Percentiles rank a stretch among this genome's conserved stretches.
Evolutionary conservation across 2,329 filamentous ascomycete genomes (phyloP).

Genomic region (Aaosphaeria pasadenensis): DNA sequence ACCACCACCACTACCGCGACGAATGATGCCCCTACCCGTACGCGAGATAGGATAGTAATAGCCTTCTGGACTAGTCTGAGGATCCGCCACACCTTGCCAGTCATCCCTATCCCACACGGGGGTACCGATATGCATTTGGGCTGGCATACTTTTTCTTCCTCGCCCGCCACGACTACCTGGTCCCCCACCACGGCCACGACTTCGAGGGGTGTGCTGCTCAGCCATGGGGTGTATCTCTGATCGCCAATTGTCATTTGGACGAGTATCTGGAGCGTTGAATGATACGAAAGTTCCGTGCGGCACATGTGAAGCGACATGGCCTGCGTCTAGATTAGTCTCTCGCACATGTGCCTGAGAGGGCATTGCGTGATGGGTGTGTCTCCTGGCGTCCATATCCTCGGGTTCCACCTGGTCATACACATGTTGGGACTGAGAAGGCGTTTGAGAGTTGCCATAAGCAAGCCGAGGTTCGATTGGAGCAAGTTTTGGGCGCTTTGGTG

Average conservation of each 20-base stretch:
- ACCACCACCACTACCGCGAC: conserved; percentile 31
- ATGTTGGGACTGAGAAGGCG: conserved; percentile 5
- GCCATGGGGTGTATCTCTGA: conserved; percentile 26
- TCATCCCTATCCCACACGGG: conserved; percentile 43
- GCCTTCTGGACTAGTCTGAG: conserved; percentile 36
- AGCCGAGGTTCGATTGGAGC: conserved; percentile 37
- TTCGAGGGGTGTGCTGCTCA: conserved; percentile 26
- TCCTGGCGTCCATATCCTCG: conserved; percentile 13
- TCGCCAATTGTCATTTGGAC: conserved; percentile 31
- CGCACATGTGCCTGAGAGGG: conserved; percentile 31
- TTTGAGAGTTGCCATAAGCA: conserved; percentile 19
- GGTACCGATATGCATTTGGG: conserved; percentile 25
- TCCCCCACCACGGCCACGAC: conserved; percentile 41
- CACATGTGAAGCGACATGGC: conserved; percentile 15
- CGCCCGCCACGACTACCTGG: conserved; percentile 37
- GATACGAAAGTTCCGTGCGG: conserved; percentile 16
- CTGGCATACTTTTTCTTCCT: conserved; percentile 37
- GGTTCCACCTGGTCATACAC: conserved; percentile 19
- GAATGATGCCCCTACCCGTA: conserved; percentile 24
- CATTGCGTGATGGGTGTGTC: conserved; percentile 15
- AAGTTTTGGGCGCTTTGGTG: conserved; percentile 46
- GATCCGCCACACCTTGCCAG: conserved; percentile 31
- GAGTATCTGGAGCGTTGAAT: conserved; percentile 25
- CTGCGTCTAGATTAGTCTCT: conserved; percentile 14
- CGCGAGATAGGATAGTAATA: conserved; percentile 28